Conservation (phyloP, 106 monocot species). For the Apostasia shenzhenica region DNA sequence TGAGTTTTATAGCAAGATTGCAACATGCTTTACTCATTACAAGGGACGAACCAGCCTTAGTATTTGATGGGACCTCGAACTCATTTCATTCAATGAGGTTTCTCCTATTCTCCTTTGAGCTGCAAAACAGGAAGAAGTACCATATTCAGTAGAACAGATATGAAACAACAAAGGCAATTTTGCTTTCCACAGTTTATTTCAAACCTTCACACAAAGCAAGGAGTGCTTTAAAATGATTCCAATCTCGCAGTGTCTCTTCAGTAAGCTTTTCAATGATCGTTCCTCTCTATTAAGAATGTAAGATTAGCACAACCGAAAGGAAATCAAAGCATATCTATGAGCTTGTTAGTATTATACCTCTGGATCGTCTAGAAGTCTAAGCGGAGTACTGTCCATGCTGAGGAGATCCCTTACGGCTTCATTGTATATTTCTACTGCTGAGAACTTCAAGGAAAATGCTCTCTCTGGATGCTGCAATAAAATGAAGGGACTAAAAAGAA, state of each 20-base stretch:
- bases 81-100: constrained; percentile 90
- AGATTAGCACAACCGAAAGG: neutral
- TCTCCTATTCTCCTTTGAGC: constrained; percentile 93
- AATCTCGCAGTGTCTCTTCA: constrained; percentile 14
- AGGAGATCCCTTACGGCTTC: constrained; percentile 96
- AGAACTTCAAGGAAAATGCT: constrained; percentile 82
- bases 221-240: constrained; percentile 18
- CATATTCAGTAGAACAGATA: constrained; percentile 5
- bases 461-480: constrained; percentile 88
- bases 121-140: constrained; percentile 16
- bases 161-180: neutral
- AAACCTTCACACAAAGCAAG: constrained; percentile 78
- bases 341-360: constrained; percentile 39
- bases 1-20: neutral
- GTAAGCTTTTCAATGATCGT: constrained; percentile 25
- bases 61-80: constrained; percentile 99
- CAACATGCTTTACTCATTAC: neutral
- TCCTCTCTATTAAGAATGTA: constrained; percentile 19
- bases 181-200: constrained; percentile 1
- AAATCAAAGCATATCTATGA: neutral
- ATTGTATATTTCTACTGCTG: constrained; percentile 97
- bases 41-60: constrained; percentile 74
- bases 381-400: constrained; percentile 67
- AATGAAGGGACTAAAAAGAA: neutral
- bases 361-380: constrained; percentile 92